Evolutionary conservation across 108 stramenopile genomes (phyloP).

Genomic region (Skeletonema costatum): DNA sequence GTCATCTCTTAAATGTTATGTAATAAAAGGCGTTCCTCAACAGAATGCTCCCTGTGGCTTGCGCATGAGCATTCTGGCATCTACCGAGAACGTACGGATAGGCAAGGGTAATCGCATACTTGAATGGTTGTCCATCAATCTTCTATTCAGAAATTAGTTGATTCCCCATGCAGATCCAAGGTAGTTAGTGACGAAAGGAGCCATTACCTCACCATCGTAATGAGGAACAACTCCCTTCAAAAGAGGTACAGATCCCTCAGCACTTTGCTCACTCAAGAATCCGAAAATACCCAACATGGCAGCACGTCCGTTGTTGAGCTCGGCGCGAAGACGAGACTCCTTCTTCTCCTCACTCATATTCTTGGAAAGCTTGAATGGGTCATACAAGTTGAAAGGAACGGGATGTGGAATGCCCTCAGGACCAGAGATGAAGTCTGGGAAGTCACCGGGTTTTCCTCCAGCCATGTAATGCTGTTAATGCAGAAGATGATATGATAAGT

Average conservation of each 20-base stretch:
- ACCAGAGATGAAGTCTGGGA: constrained; percentile 45
- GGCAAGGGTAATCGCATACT: neutral
- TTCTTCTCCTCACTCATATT: constrained; percentile 65
- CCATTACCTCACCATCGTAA: constrained; percentile 47
- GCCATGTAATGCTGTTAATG: constrained; percentile 52
- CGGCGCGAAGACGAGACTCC: constrained; percentile 57
- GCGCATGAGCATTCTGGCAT: neutral
- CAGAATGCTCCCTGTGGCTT: neutral
- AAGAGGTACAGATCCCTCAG: constrained; percentile 56
- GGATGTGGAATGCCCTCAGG: constrained; percentile 64
- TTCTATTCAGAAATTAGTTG: neutral
- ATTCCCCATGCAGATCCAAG: constrained; percentile 27
- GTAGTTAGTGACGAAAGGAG: constrained; percentile 50
- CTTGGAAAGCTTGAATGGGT: constrained; percentile 73
- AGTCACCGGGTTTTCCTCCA: constrained; percentile 68
- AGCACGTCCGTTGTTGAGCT: constrained; percentile 81
- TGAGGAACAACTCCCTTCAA: constrained; percentile 45
- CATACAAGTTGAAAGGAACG: constrained; percentile 78
- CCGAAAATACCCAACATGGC: constrained; percentile 84
- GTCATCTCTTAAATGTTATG: neutral
- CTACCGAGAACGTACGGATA: neutral
- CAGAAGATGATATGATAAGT: neutral
- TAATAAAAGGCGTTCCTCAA: neutral
- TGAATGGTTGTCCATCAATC: neutral
- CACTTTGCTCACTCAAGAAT: constrained; percentile 69